These are phyloP conservation scores for Aurantiochytrium sp. DNA, from an alignment of 108 stramenopile genomes.

Conservation along the genomic window DNA sequence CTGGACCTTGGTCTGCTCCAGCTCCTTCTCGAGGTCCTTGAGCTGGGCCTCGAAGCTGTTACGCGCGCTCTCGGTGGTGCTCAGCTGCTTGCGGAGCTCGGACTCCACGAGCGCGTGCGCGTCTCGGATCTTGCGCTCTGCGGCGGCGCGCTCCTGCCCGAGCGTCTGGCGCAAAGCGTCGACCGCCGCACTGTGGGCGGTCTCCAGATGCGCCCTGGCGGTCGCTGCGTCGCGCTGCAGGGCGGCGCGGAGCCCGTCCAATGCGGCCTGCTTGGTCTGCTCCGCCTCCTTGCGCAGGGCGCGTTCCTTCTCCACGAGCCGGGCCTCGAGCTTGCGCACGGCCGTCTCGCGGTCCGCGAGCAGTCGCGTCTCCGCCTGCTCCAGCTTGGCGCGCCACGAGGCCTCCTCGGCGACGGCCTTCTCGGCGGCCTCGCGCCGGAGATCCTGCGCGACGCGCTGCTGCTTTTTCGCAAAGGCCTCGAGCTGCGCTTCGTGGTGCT, in stretches of 20 bases:
- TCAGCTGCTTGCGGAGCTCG: neutral
- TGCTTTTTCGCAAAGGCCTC: neutral
- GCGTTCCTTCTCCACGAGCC: neutral
- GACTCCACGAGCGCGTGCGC: neutral
- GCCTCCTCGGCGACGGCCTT: neutral
- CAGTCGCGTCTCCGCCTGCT: neutral
- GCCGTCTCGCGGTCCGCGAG: neutral
- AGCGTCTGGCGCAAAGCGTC: neutral
- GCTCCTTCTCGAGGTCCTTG: neutral
- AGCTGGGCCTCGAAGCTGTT: neutral
- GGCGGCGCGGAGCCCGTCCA: neutral
- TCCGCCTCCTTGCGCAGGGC: neutral
- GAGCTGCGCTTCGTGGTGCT: neutral
- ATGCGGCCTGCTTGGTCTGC: neutral
- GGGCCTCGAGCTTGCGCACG: neutral
- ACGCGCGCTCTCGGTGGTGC: neutral
- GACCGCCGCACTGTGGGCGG: neutral
- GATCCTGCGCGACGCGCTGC: neutral
- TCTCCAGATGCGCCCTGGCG: neutral
- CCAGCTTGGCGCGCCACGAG: neutral
- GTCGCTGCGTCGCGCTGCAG: neutral
- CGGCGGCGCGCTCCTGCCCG: neutral
- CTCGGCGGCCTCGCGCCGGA: neutral
- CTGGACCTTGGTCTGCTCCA: neutral
- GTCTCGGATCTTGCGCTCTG: neutral